phyloP scores from a whole-genome alignment of 2,329 filamentous ascomycete species.

The Botrytis aclada region DNA sequence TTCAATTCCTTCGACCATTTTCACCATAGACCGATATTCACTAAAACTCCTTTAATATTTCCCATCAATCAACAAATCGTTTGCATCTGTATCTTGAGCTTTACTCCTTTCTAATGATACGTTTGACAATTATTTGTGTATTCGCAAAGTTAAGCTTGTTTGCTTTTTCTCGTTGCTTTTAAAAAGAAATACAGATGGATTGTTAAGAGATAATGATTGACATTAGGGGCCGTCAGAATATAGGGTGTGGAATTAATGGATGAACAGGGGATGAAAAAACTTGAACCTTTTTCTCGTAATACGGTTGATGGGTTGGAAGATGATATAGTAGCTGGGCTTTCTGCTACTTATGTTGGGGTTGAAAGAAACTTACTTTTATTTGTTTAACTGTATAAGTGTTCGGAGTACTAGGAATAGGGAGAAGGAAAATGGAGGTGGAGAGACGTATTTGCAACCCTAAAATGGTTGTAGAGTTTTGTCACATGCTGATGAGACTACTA shows the following conservation, averaged over 20 bases:
- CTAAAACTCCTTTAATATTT: slow-evolving; percentile 7
- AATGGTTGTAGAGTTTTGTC: slow-evolving; percentile 4
- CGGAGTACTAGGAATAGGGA: neutral
- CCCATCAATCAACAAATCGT: neutral
- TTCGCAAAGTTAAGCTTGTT: slow-evolving; percentile 4
- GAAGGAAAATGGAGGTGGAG: neutral
- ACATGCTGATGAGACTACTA: neutral
- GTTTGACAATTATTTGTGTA: neutral
- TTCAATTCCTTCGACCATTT: slow-evolving; percentile 4
- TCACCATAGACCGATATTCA: slow-evolving; percentile 11
- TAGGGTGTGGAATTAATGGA: neutral
- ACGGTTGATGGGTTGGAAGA: neutral
- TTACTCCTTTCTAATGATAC: slow-evolving; percentile 2
- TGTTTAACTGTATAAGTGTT: slow-evolving; percentile 6
- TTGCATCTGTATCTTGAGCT: slow-evolving; percentile 3
- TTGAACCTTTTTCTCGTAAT: neutral
- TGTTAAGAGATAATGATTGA: slow-evolving; percentile 3
- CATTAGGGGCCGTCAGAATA: neutral
- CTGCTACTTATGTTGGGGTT: slow-evolving; percentile 7
- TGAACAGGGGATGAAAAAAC: neutral
- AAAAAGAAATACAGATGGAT: neutral
- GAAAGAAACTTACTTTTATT: slow-evolving; percentile 1
- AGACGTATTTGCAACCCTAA: neutral
- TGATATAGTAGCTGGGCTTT: slow-evolving; percentile 4
- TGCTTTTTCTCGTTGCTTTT: slow-evolving; percentile 7